phyloP scores from a whole-genome alignment of 1,284 basidiomycete species.

The Mycena citricolor region DNA sequence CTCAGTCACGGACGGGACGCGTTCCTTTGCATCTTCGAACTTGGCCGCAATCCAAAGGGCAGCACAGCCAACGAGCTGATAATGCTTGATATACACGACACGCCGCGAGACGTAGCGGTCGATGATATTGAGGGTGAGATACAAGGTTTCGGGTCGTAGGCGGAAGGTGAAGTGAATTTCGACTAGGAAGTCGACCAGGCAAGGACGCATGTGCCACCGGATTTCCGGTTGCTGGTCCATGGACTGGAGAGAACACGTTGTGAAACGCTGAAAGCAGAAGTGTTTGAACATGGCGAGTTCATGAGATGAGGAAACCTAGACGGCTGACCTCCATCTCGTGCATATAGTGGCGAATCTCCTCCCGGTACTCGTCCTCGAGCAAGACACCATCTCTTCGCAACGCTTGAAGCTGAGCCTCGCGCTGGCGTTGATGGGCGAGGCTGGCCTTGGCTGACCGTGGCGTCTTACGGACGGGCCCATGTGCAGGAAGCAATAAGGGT shows the following conservation, averaged over 20 bases:
- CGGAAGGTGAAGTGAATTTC: constrained; percentile 98
- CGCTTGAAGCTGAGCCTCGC: constrained; percentile 64
- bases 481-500: constrained; percentile 40
- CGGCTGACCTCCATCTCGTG: constrained; percentile 92
- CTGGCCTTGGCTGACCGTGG: constrained; percentile 64
- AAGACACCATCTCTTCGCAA: constrained; percentile 68
- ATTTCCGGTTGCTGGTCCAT: constrained; percentile 99
- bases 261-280: constrained; percentile 58
- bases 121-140: constrained; percentile 97
- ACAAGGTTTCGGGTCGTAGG: constrained; percentile 96
- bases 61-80: constrained; percentile 98
- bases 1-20: constrained; percentile 93
- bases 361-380: constrained; percentile 91
- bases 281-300: constrained; percentile 17
- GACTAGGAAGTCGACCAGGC: constrained; percentile 97
- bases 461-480: constrained; percentile 50
- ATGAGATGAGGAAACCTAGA: constrained; percentile 11
- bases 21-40: constrained; percentile 99
- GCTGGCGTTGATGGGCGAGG: constrained; percentile 61
- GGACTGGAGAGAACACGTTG: constrained; percentile 86
- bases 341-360: constrained; percentile 94
- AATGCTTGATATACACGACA: constrained; percentile 98
- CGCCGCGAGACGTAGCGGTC: constrained; percentile 99
- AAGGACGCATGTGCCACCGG: constrained; percentile 97
- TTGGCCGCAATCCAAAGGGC: constrained; percentile 99